phyloP scores from a whole-genome alignment of 2,329 filamentous ascomycete species.

The Hypoxylon sp. region DNA sequence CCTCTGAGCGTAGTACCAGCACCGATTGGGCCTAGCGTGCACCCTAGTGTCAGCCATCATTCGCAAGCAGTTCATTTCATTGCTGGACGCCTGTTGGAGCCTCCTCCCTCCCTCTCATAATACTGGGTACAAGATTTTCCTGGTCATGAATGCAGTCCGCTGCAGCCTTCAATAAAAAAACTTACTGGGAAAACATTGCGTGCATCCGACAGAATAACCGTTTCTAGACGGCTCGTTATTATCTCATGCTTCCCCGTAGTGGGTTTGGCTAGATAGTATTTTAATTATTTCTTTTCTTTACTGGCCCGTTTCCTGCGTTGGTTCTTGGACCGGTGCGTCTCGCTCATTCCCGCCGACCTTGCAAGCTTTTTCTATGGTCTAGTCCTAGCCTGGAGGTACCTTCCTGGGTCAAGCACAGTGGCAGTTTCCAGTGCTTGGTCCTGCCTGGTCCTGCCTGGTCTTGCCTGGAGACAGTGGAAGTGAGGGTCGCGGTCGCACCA shows the following conservation, averaged over 20 bases:
- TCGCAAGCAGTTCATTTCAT: constrained; percentile 36
- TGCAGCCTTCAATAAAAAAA: constrained; percentile 15
- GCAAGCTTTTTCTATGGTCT: constrained; percentile 33
- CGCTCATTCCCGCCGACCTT: constrained; percentile 18
- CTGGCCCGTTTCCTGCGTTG: constrained; percentile 20
- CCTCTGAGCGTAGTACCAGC: constrained; percentile 13
- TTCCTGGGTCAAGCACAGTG: constrained; percentile 16
- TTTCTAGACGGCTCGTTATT: constrained; percentile 2
- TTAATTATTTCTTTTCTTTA: constrained; percentile 22
- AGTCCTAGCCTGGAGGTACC: constrained; percentile 4
- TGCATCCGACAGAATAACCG: constrained; percentile 17
- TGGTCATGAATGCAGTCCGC: constrained; percentile 22
- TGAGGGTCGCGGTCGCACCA: constrained; percentile 41
- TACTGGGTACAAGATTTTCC: constrained; percentile 19
- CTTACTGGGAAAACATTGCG: constrained; percentile 24
- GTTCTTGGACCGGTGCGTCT: constrained; percentile 11
- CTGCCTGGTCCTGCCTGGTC: constrained; percentile 10
- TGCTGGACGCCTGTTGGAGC: constrained; percentile 10
- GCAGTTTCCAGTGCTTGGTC: constrained; percentile 24
- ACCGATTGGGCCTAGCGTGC: constrained; percentile 6
- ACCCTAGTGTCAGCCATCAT: constrained; percentile 33
- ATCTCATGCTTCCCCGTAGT: constrained; percentile 32
- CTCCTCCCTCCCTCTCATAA: constrained; percentile 33
- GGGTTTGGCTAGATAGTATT: constrained; percentile 31
- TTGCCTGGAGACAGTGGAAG: not conserved